A percentile compares a stretch with the other conserved stretches of the same genome.
phyloP scores from a whole-genome alignment of 768 basidiomycete species.

The Astraeus odoratus region DNA sequence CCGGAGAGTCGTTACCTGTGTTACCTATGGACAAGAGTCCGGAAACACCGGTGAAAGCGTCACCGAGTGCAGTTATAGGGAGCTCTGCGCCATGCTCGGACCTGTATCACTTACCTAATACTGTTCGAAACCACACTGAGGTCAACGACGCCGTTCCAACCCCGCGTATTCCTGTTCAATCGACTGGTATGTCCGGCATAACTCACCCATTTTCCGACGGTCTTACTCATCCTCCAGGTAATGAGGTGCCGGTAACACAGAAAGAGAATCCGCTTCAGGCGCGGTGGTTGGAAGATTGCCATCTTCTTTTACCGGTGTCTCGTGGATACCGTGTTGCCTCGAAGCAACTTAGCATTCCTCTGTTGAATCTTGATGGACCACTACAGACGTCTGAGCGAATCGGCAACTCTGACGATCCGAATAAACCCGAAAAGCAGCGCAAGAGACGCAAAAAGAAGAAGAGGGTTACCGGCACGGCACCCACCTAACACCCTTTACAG shows the following conservation, averaged over 20 bases:
- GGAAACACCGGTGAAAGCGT: neutral
- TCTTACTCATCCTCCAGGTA: neutral
- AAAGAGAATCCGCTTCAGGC: neutral
- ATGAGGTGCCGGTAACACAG: neutral
- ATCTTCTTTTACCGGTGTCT: conserved; percentile 2
- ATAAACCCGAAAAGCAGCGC: conserved; percentile 45
- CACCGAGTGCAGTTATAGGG: neutral
- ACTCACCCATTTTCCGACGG: neutral
- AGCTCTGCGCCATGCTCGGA: neutral
- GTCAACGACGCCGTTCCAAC: neutral
- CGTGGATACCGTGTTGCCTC: conserved; percentile 7
- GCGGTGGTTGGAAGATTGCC: neutral
- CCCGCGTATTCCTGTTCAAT: neutral
- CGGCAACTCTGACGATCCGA: conserved; percentile 12
- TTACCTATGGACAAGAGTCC: neutral
- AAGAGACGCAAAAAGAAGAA: conserved; percentile 51
- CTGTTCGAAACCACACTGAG: neutral
- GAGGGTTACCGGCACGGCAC: conserved; percentile 18
- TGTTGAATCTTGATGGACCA: conserved; percentile 53
- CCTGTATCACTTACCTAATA: neutral
- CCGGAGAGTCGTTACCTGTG: neutral
- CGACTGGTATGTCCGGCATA: neutral
- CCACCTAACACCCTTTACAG: conserved; percentile 7
- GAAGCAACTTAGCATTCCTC: conserved; percentile 25
- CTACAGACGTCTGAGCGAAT: conserved; percentile 20